phyloP scores from a whole-genome alignment of 2,329 filamentous ascomycete species.

The Xylaria arbuscula region DNA sequence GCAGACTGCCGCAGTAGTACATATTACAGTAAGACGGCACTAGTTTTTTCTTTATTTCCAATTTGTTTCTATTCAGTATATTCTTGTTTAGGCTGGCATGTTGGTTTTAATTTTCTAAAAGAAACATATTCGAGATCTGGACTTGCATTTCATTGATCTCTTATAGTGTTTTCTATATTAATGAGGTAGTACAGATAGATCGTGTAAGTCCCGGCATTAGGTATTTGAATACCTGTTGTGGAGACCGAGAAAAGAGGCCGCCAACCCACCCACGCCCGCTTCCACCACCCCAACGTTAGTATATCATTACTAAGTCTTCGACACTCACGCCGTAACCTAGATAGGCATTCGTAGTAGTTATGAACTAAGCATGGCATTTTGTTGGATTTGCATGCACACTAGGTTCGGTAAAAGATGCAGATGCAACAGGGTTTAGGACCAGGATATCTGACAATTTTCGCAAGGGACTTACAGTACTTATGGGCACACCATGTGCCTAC shows the following conservation, averaged over 20 bases:
- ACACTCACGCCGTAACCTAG: not conserved
- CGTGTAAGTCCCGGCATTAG: too few relatives aligned
- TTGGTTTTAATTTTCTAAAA: too few relatives aligned
- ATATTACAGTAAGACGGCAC: too few relatives aligned
- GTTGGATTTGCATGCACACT: not conserved
- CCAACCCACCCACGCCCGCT: not conserved
- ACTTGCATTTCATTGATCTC: too few relatives aligned
- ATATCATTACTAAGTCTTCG: not conserved
- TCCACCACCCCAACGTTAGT: not conserved
- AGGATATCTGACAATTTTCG: not conserved
- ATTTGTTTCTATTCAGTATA: too few relatives aligned
- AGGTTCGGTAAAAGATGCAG: slow-evolving; percentile 8
- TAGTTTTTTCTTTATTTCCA: too few relatives aligned
- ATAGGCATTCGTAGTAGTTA: not conserved
- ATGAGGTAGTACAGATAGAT: too few relatives aligned
- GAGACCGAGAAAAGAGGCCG: slow-evolving; percentile 3
- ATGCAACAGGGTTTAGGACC: not conserved
- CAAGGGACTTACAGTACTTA: not conserved
- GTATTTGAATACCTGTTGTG: not conserved
- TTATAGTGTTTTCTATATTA: too few relatives aligned
- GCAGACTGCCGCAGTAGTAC: not conserved
- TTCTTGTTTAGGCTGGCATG: too few relatives aligned
- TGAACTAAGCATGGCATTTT: not conserved
- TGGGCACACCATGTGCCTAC: too few relatives aligned
- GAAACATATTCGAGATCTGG: too few relatives aligned